A percentile compares a stretch with the other conserved stretches of the same genome.
Evolutionary conservation across 805 yeast genomes (phyloP).

Genomic region (Wickerhamomyces rabaulensis): DNA sequence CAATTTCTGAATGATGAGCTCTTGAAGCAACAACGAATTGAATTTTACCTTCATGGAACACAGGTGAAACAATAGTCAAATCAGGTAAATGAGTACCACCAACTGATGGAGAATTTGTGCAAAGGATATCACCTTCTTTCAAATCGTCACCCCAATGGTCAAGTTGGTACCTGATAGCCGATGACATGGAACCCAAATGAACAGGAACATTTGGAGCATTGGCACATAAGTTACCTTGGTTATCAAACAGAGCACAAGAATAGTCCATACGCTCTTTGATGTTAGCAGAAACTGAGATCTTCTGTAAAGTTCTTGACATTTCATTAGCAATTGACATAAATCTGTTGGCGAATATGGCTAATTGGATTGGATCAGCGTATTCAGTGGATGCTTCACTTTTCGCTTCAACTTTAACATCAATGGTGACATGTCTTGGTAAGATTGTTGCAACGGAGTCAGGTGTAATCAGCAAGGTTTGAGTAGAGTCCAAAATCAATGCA

Average conservation of each 20-base stretch:
- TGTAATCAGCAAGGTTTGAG: slow-evolving; percentile 36
- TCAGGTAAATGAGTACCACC: slow-evolving; percentile 47
- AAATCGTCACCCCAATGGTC: slow-evolving; percentile 34
- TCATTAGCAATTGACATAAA: slow-evolving; percentile 48
- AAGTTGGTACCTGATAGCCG: slow-evolving; percentile 33
- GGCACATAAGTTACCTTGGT: slow-evolving; percentile 38
- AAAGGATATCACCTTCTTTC: slow-evolving; percentile 38
- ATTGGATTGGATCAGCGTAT: slow-evolving; percentile 41
- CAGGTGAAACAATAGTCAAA: slow-evolving; percentile 55
- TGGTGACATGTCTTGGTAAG: slow-evolving; percentile 31
- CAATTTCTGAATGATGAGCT: slow-evolving; percentile 61
- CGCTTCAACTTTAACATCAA: slow-evolving; percentile 25
- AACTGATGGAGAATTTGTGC: slow-evolving; percentile 38
- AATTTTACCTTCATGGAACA: slow-evolving; percentile 39
- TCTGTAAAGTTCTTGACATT: slow-evolving; percentile 42
- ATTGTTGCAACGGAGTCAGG: slow-evolving; percentile 32
- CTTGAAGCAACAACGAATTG: slow-evolving; percentile 52
- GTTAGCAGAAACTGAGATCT: slow-evolving; percentile 38
- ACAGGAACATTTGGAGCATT: slow-evolving; percentile 46
- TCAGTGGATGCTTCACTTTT: slow-evolving; percentile 36
- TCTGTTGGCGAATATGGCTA: slow-evolving; percentile 40
- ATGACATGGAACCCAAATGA: slow-evolving; percentile 43
- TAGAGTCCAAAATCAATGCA: slow-evolving; percentile 30
- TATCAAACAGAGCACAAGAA: slow-evolving; percentile 44
- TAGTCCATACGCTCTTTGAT: slow-evolving; percentile 45